Evolutionary conservation across 2,329 filamentous ascomycete species (phyloP).

Genomic region (Xylaria sp.): DNA sequence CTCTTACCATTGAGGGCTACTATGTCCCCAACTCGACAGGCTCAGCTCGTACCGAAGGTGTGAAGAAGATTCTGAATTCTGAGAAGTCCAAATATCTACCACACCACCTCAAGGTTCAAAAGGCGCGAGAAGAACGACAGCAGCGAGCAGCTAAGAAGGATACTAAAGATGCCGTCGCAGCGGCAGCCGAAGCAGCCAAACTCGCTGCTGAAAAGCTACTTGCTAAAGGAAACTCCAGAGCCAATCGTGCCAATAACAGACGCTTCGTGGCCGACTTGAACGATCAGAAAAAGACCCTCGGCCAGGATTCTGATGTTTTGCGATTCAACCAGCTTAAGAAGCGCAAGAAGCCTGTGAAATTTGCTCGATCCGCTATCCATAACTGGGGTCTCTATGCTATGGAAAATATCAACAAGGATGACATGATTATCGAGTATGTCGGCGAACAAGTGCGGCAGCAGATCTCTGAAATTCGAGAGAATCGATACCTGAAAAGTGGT

Average conservation of each 20-base stretch:
- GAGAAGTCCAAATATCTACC: conserved; percentile 98
- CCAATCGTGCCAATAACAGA: conserved; percentile 92
- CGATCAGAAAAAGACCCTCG: conserved; percentile 82
- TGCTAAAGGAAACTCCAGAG: conserved; percentile 83
- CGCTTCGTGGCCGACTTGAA: conserved; percentile 92
- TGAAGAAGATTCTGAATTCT: conserved; percentile 91
- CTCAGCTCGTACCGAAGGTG: conserved; percentile 83
- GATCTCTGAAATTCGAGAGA: conserved; percentile 93
- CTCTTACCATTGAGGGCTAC: conserved; percentile 53
- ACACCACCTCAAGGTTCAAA: conserved; percentile 94
- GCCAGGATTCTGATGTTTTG: conserved; percentile 81
- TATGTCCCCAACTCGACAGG: conserved; percentile 85
- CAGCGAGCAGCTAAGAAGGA: conserved; percentile 60
- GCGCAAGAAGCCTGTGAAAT: conserved; percentile 97
- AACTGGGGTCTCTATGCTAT: conserved; percentile 98
- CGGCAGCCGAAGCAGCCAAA: conserved; percentile 65
- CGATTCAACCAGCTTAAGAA: conserved; percentile 99
- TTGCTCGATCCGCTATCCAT: conserved; percentile 94
- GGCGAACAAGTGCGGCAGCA: conserved; percentile 96
- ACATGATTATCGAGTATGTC: conserved; percentile 99
- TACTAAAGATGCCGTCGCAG: conserved; percentile 58
- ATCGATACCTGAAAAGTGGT: conserved; percentile 87
- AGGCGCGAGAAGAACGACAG: conserved; percentile 85
- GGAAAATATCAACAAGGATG: conserved; percentile 93
- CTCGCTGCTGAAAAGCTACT: conserved; percentile 73